These are phyloP conservation scores for Zasmidium angulare DNA, from an alignment of 2,329 filamentous ascomycete species.

Conservation along the genomic window DNA sequence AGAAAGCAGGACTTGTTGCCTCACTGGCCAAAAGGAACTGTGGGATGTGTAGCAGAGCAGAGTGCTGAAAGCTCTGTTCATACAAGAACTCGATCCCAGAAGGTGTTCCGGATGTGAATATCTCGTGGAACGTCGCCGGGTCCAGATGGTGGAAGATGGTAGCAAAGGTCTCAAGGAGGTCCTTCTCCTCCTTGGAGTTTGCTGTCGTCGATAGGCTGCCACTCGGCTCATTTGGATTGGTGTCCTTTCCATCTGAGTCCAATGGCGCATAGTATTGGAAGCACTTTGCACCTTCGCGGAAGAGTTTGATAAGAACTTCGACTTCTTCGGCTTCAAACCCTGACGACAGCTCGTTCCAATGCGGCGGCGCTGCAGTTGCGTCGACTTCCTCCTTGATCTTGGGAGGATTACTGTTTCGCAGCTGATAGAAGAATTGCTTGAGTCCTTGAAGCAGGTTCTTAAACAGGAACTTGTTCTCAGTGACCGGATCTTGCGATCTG, in stretches of 20 bases:
- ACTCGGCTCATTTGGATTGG: conserved; percentile 71
- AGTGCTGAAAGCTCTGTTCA: conserved; percentile 97
- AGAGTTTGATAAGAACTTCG: conserved; percentile 92
- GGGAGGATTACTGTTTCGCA: conserved; percentile 80
- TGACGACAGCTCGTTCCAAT: conserved; percentile 94
- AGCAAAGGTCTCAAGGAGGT: conserved; percentile 93
- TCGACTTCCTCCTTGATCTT: conserved; percentile 64
- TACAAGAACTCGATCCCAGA: conserved; percentile 93
- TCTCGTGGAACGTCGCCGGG: conserved; percentile 96
- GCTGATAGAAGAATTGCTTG: conserved; percentile 94
- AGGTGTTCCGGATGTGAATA: conserved; percentile 58
- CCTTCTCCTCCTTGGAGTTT: conserved; percentile 94
- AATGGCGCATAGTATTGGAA: conserved; percentile 97
- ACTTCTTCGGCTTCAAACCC: conserved; percentile 98
- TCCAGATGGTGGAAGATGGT: conserved; percentile 99
- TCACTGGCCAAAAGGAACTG: conserved; percentile 99
- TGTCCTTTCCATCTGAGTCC: conserved; percentile 69
- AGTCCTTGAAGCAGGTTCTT: conserved; percentile 93
- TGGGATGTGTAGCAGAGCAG: conserved; percentile 87
- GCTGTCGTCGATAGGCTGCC: conserved; percentile 69
- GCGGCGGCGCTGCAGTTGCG: conserved; percentile 72
- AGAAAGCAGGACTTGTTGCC: conserved; percentile 95
- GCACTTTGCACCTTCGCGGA: conserved; percentile 92
- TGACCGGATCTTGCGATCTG: conserved; percentile 82
- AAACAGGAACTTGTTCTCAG: conserved; percentile 97